These are phyloP conservation scores for Gymnopilus junonius DNA, from an alignment of 768 basidiomycete species.

Conservation along the genomic window DNA sequence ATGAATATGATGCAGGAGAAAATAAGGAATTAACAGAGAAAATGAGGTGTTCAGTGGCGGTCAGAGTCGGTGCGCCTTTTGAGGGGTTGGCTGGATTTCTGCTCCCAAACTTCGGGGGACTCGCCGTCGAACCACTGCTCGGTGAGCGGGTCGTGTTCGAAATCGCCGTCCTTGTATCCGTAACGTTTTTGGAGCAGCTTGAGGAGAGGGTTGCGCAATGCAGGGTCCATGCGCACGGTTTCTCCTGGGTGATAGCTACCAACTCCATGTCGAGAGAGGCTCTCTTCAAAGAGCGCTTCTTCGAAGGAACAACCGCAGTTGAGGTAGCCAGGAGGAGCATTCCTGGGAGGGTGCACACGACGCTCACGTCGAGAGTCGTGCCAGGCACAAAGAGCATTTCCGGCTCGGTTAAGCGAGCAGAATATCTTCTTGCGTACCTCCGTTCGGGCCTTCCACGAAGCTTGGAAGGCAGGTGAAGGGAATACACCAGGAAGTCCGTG, in stretches of 20 bases:
- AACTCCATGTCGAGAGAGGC: constrained; percentile 75
- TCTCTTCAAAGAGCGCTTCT: constrained; percentile 87
- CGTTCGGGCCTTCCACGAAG: constrained; percentile 74
- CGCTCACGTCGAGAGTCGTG: constrained; percentile 88
- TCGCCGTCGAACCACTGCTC: constrained; percentile 75
- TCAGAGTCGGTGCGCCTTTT: constrained; percentile 38
- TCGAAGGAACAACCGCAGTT: constrained; percentile 89
- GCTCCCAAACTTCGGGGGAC: constrained; percentile 66
- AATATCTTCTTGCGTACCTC: constrained; percentile 71
- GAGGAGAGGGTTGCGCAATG: constrained; percentile 79
- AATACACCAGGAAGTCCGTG: constrained; percentile 29
- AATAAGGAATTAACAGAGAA: neutral
- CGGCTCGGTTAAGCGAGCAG: constrained; percentile 85
- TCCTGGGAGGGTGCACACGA: constrained; percentile 74
- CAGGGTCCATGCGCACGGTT: constrained; percentile 87
- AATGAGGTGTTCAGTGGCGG: constrained; percentile 11
- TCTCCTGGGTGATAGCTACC: constrained; percentile 87
- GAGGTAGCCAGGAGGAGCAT: constrained; percentile 76
- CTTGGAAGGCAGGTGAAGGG: constrained; percentile 54
- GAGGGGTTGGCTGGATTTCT: constrained; percentile 43
- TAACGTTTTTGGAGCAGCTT: constrained; percentile 74
- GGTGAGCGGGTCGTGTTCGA: constrained; percentile 68
- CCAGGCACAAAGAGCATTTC: constrained; percentile 90
- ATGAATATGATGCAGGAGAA: constrained; percentile 2
- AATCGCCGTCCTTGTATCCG: constrained; percentile 84